These are phyloP conservation scores for Didymella lethalis DNA, from an alignment of 2,329 filamentous ascomycete genomes.

Conservation along the genomic window DNA sequence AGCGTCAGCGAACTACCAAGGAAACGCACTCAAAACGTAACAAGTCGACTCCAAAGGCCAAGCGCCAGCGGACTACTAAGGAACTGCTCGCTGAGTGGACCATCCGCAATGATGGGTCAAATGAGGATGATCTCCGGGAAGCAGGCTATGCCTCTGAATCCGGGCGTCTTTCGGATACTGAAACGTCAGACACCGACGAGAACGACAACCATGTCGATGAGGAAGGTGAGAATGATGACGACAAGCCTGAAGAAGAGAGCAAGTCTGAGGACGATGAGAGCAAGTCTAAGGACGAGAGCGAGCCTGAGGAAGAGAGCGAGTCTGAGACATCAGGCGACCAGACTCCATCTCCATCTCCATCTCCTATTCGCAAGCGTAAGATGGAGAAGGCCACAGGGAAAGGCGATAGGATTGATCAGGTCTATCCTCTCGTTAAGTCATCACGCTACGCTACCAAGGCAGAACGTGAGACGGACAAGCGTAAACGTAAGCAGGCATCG, in stretches of 20 bases:
- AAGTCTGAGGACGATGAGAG: not conserved
- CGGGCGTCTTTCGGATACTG: not conserved
- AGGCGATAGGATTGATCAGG: not conserved
- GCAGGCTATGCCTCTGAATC: not conserved
- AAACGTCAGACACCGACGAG: not conserved
- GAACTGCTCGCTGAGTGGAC: not conserved
- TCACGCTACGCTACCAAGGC: not conserved
- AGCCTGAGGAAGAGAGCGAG: not conserved
- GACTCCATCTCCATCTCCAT: not conserved
- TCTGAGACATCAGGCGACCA: not conserved
- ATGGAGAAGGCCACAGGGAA: not conserved
- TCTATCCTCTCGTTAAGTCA: not conserved
- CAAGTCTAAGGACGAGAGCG: not conserved
- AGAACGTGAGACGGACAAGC: not conserved
- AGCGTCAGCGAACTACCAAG: not conserved
- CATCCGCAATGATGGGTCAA: not conserved
- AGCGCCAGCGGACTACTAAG: not conserved
- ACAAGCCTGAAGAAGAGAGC: no score
- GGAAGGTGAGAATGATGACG: not conserved
- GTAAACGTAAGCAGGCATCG: not conserved
- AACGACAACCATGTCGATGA: not conserved
- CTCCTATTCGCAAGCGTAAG: conserved; percentile 1
- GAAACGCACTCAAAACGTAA: not conserved
- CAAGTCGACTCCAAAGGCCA: not conserved
- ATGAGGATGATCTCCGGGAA: not conserved